Percentiles rank a stretch among this genome's conserved stretches.
These are phyloP conservation scores for Ophiocytium majus DNA, from an alignment of 352 stramenopile species.

Conservation along the genomic window DNA sequence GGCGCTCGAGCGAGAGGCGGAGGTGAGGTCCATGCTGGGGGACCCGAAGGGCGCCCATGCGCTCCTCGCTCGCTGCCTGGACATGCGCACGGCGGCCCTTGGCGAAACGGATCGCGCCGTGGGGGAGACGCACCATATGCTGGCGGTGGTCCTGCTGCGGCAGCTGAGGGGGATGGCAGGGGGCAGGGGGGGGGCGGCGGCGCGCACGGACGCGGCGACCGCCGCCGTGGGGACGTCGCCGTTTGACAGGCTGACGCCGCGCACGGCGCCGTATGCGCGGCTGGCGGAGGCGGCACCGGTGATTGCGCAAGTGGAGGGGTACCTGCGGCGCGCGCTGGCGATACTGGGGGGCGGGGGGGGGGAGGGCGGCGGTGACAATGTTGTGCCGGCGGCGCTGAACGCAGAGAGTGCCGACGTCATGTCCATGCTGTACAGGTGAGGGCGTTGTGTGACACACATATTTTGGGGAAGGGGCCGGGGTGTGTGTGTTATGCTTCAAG, in stretches of 20 bases:
- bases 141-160: background rate
- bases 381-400: too few species aligned
- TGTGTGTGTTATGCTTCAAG: too few species aligned
- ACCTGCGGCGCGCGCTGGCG: background rate
- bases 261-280: background rate
- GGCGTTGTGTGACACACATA: too few species aligned
- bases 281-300: background rate
- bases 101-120: background rate
- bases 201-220: background rate
- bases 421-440: background rate
- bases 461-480: too few species aligned
- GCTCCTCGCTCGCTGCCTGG: background rate
- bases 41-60: background rate
- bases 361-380: background rate
- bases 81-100: background rate
- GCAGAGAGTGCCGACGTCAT: background rate
- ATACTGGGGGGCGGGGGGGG: background rate
- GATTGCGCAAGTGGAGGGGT: background rate
- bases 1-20: background rate
- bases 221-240: background rate
- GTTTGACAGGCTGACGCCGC: background rate
- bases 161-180: background rate
- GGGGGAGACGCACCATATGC: background rate
- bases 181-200: too few species aligned
- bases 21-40: background rate